Percentiles rank a stretch among this genome's conserved stretches.
Evolutionary conservation across 371 early-diverging fungal species (phyloP).

Genomic region (Haplosporangium sp.): DNA sequence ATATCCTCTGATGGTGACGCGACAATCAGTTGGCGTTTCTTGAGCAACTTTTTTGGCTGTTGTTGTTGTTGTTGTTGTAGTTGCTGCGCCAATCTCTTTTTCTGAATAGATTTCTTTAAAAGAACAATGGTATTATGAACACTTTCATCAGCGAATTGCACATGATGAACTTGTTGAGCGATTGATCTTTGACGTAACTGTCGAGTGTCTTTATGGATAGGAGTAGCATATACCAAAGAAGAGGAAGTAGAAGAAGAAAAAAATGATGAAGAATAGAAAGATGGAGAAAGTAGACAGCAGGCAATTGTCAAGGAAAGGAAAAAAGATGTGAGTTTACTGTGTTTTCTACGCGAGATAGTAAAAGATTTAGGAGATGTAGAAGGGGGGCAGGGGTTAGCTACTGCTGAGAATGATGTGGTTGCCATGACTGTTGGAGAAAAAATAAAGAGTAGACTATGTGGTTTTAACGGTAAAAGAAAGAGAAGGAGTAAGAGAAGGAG

Average conservation of each 20-base stretch:
- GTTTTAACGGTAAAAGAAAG: background rate
- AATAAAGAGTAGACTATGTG: background rate
- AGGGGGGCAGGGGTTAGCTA: background rate
- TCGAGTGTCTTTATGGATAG: background rate
- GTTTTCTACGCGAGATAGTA: background rate
- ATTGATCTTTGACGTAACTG: constrained; percentile 17
- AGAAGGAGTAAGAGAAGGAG: background rate
- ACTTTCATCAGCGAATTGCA: constrained; percentile 33
- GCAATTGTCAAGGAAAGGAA: constrained; percentile 28
- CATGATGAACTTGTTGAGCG: constrained; percentile 33
- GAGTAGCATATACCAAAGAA: background rate
- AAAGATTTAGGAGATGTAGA: background rate
- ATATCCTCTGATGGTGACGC: background rate
- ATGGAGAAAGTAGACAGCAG: constrained; percentile 16
- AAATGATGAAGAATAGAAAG: background rate
- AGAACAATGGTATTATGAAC: constrained; percentile 23
- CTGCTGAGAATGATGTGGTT: background rate
- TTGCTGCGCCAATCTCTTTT: background rate
- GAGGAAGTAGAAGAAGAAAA: background rate
- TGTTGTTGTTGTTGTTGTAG: background rate
- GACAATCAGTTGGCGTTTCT: background rate
- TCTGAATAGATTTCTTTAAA: constrained; percentile 31
- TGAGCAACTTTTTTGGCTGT: background rate
- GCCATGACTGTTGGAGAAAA: background rate
- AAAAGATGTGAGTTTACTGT: background rate